Conservation (phyloP, 352 stramenopile genomes). For the Pythium grandisporangium region DNA sequence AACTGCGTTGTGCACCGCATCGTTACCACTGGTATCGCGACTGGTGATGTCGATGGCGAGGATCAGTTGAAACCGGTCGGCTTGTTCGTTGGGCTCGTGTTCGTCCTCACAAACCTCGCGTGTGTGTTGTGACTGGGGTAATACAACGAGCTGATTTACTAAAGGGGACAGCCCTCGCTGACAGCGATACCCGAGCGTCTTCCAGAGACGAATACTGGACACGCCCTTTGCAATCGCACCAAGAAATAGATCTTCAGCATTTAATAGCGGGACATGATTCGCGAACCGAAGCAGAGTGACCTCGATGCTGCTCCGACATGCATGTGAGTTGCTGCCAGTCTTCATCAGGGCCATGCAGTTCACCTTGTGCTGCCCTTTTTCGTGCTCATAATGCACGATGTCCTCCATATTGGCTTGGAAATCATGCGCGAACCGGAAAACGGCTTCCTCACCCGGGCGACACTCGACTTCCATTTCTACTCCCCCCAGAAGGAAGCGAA, state of each 20-base stretch:
- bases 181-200: slow-evolving; percentile 44
- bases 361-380: slow-evolving; percentile 17
- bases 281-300: slow-evolving; percentile 61
- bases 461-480: slow-evolving; percentile 28
- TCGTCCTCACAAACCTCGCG: too few species aligned
- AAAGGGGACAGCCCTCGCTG: slow-evolving; percentile 18
- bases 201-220: slow-evolving; percentile 30
- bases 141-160: slow-evolving; percentile 37
- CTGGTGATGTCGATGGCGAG: slow-evolving; percentile 2
- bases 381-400: slow-evolving; percentile 31
- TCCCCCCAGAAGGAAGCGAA: slow-evolving; percentile 36
- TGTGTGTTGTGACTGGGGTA: too few species aligned
- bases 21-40: neutral
- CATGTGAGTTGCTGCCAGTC: too few species aligned
- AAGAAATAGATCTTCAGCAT: slow-evolving; percentile 39
- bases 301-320: slow-evolving; percentile 13
- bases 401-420: slow-evolving; percentile 22
- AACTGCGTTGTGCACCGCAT: slow-evolving; percentile 37
- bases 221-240: slow-evolving; percentile 44
- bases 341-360: slow-evolving; percentile 29
- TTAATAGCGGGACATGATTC: slow-evolving; percentile 67
- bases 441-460: slow-evolving; percentile 21
- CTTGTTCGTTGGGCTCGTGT: too few species aligned
- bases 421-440: slow-evolving; percentile 54
- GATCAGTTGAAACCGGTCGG: too few species aligned